Percentiles rank a stretch among this genome's conserved stretches.
Conservation (phyloP, 176 grass and related monocot species). For the Bromus sterilis region DNA sequence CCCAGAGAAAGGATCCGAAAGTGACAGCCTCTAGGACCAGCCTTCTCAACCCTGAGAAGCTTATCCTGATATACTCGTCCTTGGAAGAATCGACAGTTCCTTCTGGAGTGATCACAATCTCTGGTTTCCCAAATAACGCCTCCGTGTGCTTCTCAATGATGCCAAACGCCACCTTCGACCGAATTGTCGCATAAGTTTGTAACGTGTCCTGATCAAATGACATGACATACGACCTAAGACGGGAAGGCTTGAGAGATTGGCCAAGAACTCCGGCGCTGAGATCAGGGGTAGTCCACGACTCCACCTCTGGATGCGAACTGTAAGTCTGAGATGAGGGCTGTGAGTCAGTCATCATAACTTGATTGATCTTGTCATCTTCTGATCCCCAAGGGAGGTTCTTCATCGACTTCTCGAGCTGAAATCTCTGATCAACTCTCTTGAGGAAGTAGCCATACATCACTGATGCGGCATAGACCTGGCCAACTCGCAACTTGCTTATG, state of each 20-base stretch:
- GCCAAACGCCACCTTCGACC: constrained; percentile 91
- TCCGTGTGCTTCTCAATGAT: constrained; percentile 97
- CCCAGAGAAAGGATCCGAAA: constrained; percentile 94
- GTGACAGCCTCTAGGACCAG: constrained; percentile 91
- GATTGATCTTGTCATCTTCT: constrained; percentile 36
- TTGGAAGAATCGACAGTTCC: constrained; percentile 89
- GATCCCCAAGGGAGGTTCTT: constrained; percentile 80
- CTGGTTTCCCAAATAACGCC: constrained; percentile 87
- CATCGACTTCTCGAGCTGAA: constrained; percentile 93
- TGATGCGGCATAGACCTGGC: constrained; percentile 93
- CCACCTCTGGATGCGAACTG: constrained; percentile 47
- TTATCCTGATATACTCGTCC: constrained; percentile 83
- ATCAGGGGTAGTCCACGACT: constrained; percentile 38
- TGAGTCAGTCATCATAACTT: constrained; percentile 48
- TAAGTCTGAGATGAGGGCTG: constrained; percentile 31
- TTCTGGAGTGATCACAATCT: constrained; percentile 80
- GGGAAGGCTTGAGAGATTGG: constrained; percentile 60
- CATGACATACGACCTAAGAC: constrained; percentile 88
- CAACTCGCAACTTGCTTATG: constrained; percentile 93
- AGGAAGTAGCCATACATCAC: constrained; percentile 99
- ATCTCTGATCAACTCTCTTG: constrained; percentile 91
- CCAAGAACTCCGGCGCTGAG: constrained; percentile 27
- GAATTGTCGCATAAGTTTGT: constrained; percentile 68
- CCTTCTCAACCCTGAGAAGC: constrained; percentile 71
- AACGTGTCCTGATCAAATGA: constrained; percentile 86